These are phyloP conservation scores for Chlamydomonas sp. DNA, from an alignment of 139 green algal genomes.

Conservation along the genomic window DNA sequence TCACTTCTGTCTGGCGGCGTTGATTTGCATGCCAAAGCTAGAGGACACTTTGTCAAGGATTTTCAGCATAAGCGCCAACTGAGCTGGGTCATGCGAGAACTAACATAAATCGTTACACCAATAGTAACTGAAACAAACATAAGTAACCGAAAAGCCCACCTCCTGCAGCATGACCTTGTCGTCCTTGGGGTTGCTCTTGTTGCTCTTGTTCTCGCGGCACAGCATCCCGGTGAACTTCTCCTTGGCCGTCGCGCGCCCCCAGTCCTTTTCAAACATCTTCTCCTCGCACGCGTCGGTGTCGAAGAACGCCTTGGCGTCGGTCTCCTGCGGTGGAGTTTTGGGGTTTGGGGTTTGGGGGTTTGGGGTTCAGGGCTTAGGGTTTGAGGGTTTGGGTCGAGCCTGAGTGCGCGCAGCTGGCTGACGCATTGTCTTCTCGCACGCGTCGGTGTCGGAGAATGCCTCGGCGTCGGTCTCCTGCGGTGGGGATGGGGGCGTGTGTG, in stretches of 20 bases:
- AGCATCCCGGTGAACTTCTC: conserved; percentile 71
- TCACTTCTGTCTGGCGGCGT: too few species aligned
- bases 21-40: too few species aligned
- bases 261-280: conserved; percentile 67
- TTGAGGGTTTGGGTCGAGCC: too few species aligned
- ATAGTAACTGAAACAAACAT: too few species aligned
- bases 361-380: too few species aligned
- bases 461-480: conserved; percentile 5
- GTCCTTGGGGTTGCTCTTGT: conserved; percentile 39
- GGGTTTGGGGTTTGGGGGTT: neutral
- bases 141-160: too few species aligned
- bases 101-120: too few species aligned
- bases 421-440: conserved; percentile 48
- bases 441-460: conserved; percentile 15
- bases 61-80: too few species aligned
- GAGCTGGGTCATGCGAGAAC: too few species aligned
- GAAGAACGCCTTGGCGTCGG: conserved; percentile 12
- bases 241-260: conserved; percentile 49
- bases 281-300: conserved; percentile 19
- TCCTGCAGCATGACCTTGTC: conserved; percentile 49
- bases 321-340: neutral
- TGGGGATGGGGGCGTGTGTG: neutral
- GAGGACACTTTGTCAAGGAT: too few species aligned
- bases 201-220: conserved; percentile 53
- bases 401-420: conserved; percentile 49